Evolutionary conservation across 2,329 filamentous ascomycete species (phyloP), one percentile per base, ranked within the genome.

Genomic region (Fusarium agapanthi): DNA sequence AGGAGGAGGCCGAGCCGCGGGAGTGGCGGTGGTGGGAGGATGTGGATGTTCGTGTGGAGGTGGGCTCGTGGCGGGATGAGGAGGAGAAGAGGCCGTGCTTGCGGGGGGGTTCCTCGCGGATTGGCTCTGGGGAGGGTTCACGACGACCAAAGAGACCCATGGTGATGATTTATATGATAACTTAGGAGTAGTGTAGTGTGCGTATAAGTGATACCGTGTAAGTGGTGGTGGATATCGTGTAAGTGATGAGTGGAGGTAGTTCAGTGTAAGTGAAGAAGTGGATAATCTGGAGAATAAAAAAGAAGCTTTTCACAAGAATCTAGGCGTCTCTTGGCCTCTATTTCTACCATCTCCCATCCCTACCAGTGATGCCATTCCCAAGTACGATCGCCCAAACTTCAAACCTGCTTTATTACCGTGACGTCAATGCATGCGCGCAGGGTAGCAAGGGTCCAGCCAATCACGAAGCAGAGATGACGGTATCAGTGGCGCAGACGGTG

Each of bases 51-150:
- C 78, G 43, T 53, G 77, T 73, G 13, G 78, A 78, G 1, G 76
- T 69, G 22, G 74, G 74, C 37, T 78, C 74, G 40, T 79, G 80
- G 28, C 76, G 80, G 47, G 43, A 44, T 65, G 76, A 74, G 38
- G 61, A 43, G 51, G 53, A 32, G 73, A 85, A 85, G 74, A 85
- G 79, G 61, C 83, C 77, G 72, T 80, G 79, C 24, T 80, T 81
- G 72, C 80, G 69, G 47, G 34, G 79, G 4, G 70, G 71, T 26
- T 73, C 71, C 62, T 72, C 59, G 48, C 68, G 75, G 56, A 79
- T 77, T 12, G 80, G 81, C 67, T 82, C 80, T 8, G 78, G 78
- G 1, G 78, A 73, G 30, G 78, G 77, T 28, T 81, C 74, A 24
- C 75, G 77, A 40, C 75, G 78, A 44, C 77, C 76, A 54, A 81